Conservation (phyloP, 2,329 filamentous ascomycete genomes). For the Dichotomopilus funicola region DNA sequence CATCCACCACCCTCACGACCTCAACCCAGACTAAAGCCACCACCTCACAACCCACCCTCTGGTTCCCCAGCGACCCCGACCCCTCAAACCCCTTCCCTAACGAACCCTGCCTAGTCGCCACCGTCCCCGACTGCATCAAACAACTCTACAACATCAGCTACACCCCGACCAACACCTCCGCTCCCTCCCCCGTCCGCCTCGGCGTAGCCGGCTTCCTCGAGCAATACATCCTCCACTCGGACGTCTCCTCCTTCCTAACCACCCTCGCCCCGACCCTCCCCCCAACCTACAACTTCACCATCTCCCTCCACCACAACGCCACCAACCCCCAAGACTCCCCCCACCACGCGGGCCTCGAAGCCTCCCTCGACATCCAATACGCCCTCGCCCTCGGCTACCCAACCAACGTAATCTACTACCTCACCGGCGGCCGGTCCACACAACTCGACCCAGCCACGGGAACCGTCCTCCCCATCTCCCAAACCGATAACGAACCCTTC, state of each 20-base stretch:
- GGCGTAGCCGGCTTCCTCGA: constrained; percentile 46
- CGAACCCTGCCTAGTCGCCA: constrained; percentile 28
- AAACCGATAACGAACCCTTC: constrained; percentile 49
- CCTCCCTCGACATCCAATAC: constrained; percentile 44
- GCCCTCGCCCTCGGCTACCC: constrained; percentile 41
- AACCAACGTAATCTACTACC: constrained; percentile 39
- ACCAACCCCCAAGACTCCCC: constrained; percentile 36
- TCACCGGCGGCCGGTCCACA: constrained; percentile 38
- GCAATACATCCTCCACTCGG: constrained; percentile 39
- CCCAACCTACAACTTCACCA: constrained; percentile 29
- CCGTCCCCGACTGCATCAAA: constrained; percentile 36
- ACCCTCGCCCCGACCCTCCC: constrained; percentile 29
- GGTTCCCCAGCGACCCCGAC: constrained; percentile 14
- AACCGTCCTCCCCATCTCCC: constrained; percentile 26
- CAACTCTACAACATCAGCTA: constrained; percentile 42
- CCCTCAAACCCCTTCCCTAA: constrained; percentile 18
- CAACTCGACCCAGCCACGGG: constrained; percentile 35
- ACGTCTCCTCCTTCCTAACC: constrained; percentile 35
- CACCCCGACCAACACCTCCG: constrained; percentile 15
- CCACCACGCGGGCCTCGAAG: constrained; percentile 36
- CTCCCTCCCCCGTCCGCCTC: constrained; percentile 33
- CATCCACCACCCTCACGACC: background rate
- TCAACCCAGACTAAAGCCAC: background rate
- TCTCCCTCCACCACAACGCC: constrained; percentile 39
- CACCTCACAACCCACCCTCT: background rate